A percentile compares a stretch with the other conserved stretches of the same genome.
Evolutionary conservation across 352 stramenopile species (phyloP).

Genomic region (Blastocystis sp.): DNA sequence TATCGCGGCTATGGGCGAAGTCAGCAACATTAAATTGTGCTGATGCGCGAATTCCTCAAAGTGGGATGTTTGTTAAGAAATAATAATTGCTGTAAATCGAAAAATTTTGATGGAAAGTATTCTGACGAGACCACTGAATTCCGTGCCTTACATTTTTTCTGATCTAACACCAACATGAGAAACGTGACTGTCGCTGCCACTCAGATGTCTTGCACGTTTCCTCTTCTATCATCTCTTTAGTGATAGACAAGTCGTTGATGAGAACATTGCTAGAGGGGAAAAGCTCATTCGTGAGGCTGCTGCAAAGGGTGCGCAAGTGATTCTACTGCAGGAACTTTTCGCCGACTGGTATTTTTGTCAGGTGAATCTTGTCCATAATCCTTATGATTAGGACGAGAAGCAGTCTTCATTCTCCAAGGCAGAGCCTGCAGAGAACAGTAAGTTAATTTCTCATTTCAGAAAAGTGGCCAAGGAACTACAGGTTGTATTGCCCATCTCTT

Average conservation of each 20-base stretch:
- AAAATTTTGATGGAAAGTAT: not conserved
- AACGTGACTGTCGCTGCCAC: slow-evolving; percentile 75
- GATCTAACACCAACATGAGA: slow-evolving; percentile 29
- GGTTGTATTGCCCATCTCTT: slow-evolving; percentile 82
- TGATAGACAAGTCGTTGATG: slow-evolving; percentile 64
- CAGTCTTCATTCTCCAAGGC: slow-evolving; percentile 78
- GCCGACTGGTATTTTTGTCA: slow-evolving; percentile 82
- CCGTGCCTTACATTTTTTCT: not conserved
- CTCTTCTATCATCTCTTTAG: not conserved
- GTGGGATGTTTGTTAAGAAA: too few relatives aligned
- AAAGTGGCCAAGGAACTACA: slow-evolving; percentile 78
- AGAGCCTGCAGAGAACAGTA: slow-evolving; percentile 74
- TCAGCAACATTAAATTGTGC: slow-evolving; percentile 28
- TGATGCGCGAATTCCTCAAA: too few relatives aligned
- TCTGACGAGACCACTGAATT: not conserved
- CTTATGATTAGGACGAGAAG: slow-evolving; percentile 69
- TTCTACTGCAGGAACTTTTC: slow-evolving; percentile 82
- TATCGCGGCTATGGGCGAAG: not conserved
- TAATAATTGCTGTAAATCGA: too few relatives aligned
- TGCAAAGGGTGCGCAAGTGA: slow-evolving; percentile 76
- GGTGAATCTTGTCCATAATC: not conserved
- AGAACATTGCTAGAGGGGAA: slow-evolving; percentile 82
- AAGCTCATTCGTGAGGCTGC: slow-evolving; percentile 78
- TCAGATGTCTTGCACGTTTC: slow-evolving; percentile 72
- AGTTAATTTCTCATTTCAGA: slow-evolving; percentile 77